These are phyloP conservation scores for Trichoderma sp. DNA, from an alignment of 2,329 filamentous ascomycete genomes.

Conservation along the genomic window DNA sequence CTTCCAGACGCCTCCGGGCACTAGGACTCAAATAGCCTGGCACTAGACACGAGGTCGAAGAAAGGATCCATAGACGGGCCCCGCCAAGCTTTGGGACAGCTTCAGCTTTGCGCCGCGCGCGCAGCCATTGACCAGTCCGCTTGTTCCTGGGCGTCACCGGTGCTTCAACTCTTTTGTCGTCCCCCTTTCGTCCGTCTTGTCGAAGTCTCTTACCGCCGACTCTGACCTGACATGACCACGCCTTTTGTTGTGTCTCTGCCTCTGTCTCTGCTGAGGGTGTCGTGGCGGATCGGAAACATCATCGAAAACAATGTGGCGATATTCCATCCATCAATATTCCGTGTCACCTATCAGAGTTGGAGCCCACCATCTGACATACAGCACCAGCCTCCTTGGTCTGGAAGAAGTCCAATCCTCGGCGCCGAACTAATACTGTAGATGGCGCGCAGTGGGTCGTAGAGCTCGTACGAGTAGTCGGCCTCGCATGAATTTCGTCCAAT, in stretches of 20 bases:
- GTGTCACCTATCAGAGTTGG: not conserved
- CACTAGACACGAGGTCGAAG: not conserved
- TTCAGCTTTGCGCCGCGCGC: constrained; percentile 1
- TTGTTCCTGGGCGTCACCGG: constrained; percentile 3
- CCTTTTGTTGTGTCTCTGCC: not conserved
- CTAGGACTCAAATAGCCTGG: constrained; percentile 8
- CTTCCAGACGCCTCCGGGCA: not conserved
- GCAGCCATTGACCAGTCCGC: constrained; percentile 8
- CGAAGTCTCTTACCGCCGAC: not conserved
- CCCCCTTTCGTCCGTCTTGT: not conserved
- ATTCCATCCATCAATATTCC: not conserved
- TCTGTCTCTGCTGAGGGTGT: not conserved
- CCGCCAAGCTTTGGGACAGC: not conserved
- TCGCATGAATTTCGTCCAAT: not conserved
- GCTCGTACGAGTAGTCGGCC: not conserved
- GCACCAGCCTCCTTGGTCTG: not conserved
- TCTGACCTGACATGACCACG: not conserved
- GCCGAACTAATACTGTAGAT: not conserved
- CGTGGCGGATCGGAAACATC: not conserved
- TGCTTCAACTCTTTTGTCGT: not conserved
- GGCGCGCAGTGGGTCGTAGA: not conserved
- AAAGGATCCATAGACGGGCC: not conserved
- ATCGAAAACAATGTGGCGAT: not conserved
- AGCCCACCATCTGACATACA: not conserved
- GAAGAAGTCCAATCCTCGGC: not conserved